A percentile compares a stretch with the other conserved stretches of the same genome.
Evolutionary conservation across 805 yeast species (phyloP).

Genomic region (Ogataea henricii): DNA sequence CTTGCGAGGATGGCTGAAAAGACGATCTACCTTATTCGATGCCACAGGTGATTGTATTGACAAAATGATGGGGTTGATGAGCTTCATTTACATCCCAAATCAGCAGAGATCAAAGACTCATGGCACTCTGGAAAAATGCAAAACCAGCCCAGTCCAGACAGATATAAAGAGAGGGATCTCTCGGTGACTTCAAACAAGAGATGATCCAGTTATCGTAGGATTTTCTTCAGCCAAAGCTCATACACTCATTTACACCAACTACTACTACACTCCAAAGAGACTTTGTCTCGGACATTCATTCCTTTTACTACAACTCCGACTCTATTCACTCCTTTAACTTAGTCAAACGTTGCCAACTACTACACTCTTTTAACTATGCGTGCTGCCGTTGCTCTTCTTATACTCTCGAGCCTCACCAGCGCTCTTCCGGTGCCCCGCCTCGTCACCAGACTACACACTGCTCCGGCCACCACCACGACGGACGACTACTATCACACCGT

Average conservation of each 20-base stretch:
- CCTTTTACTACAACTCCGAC: not conserved
- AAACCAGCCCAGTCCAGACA: not conserved
- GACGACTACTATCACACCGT: constrained; percentile 42
- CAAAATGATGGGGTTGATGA: not conserved
- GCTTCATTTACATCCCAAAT: not conserved
- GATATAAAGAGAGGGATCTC: not conserved
- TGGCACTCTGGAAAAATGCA: not conserved
- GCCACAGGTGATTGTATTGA: not conserved
- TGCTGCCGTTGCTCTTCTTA: constrained; percentile 6
- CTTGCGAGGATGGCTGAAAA: not conserved
- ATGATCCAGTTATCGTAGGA: too few species aligned
- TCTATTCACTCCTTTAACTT: constrained; percentile 7
- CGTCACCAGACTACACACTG: constrained; percentile 34
- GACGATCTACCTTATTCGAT: not conserved
- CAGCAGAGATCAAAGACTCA: too few species aligned
- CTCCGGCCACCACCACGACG: constrained; percentile 36
- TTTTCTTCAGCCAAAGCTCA: not conserved
- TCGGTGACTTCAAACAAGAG: not conserved
- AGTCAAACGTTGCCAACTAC: not conserved
- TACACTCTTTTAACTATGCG: constrained; percentile 6
- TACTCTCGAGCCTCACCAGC: constrained; percentile 12
- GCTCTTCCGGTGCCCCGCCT: constrained; percentile 24
- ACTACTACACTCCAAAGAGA: not conserved
- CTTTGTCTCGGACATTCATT: constrained; percentile 1
- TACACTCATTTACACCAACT: not conserved